Evolutionary conservation across 202 grass and related monocot species (phyloP), one percentile per base, ranked within the genome.

Genomic region (Elaeis oleifera): DNA sequence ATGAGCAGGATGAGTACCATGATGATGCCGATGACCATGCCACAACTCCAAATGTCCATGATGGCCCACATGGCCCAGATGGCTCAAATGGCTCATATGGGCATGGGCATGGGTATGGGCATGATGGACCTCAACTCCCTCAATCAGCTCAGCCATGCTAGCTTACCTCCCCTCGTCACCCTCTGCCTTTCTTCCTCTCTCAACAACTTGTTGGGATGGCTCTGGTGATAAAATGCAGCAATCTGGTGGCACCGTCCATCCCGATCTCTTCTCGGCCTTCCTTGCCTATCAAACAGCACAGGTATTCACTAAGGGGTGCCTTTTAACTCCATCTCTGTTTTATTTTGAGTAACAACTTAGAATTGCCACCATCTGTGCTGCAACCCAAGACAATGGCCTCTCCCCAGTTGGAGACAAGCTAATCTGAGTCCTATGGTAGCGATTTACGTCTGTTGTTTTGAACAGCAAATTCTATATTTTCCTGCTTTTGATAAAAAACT

Each of bases 1-100:
- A 99, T 99, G 81, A 89, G 36, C 72, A 79, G 73, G 68, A 80
- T 85, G 77, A 71, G 71, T 74, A 86, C 76, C 56, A 81, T 89
- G 85, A 99, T 89, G 84, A 84, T 89, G 88, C 76, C 84, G 54
- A 83, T 89, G 77, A 57, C 71, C 15, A 83, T 75, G 81, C 87
- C 79, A 15, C 81, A 72, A 70, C 55, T 85, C 18, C 94, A 91
- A 71, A 85, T 91, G 79, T 81, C 84, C 0, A 69, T 96, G 60
- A 85, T 88, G 79, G 74, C 79, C 36, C 80, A 89, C 67, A 83
- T 85, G 61, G 84, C 84, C 0, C 88, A 92, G 0, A 81, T 89
- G 82, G 84, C 88, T 4, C 87, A 90, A 51, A 82, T 95, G 81
- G 78, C 89, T 0, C 89, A 89, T 24, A 79, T 95, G 74, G 61